These are phyloP conservation scores for Nyctanthes arbortristis DNA, from an alignment of 257 asterid species.

Conservation along the genomic window DNA sequence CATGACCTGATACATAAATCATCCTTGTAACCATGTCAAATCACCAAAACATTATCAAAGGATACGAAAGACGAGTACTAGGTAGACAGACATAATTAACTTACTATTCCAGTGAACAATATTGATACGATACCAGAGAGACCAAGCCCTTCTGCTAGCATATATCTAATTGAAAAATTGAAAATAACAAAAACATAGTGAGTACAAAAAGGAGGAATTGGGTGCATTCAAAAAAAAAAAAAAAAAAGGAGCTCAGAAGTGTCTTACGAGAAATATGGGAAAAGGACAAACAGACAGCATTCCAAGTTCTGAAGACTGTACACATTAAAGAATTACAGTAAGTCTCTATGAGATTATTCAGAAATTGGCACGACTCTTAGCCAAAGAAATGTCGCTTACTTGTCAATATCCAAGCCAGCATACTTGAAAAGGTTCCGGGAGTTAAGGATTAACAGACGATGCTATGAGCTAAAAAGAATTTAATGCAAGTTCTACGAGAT, in stretches of 20 bases:
- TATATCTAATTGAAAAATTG: conserved; percentile 53
- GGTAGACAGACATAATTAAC: conserved; percentile 33
- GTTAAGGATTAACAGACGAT: conserved; percentile 59
- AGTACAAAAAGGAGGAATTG: conserved; percentile 19
- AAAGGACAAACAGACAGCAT: conserved; percentile 97
- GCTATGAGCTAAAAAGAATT: conserved; percentile 32
- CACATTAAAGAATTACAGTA: conserved; percentile 7
- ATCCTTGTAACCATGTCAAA: conserved; percentile 17
- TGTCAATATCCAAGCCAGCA: conserved; percentile 97
- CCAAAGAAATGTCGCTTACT: conserved; percentile 51
- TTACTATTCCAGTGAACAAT: conserved; percentile 96
- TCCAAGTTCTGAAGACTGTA: conserved; percentile 98
- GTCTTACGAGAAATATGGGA: conserved; percentile 98
- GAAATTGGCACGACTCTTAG: conserved; percentile 7
- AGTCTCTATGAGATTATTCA: conserved; percentile 22
- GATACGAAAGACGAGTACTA: conserved; percentile 20
- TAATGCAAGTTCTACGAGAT: conserved; percentile 4
- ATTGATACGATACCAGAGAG: conserved; percentile 96
- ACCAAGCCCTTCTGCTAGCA: conserved; percentile 99
- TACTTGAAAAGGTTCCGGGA: conserved; percentile 82
- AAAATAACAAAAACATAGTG: conserved; percentile 25
- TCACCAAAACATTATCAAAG: conserved; percentile 22
- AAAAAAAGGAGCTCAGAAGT: conserved; percentile 23
- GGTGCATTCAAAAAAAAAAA: conserved; percentile 17
- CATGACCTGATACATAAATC: conserved; percentile 72